Base-by-base conservation (phyloP, 2,329 filamentous ascomycete species). In the Ophiostoma piceae region DNA sequence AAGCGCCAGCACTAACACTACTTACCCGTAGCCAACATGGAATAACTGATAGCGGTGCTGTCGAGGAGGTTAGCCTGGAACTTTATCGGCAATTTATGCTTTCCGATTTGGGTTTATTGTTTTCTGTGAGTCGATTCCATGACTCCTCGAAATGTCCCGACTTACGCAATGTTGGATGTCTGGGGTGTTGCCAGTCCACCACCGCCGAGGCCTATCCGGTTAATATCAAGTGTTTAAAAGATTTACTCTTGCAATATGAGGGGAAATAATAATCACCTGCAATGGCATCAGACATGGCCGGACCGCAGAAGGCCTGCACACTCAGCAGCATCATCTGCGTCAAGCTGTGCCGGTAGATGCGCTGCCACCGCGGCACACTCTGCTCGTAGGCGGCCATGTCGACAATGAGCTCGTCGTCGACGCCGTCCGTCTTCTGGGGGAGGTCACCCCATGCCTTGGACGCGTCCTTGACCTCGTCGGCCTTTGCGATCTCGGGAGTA, bases 121-220 rank as follows among this genome's bases (percentile, higher is more conserved):
- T 14, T 41, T 14, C 2, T 41, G 11, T 14, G 39, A 41, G 39
- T 14, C 9, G 39, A 41, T 41, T 41, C 39, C 12, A 3, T 14
- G 9, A 41, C 39, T 41, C 39, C 39, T 57, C 16, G 51, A 26
- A n/a, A 3, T 26, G 3, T n/a, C 9, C 22, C 9, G n/a, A 57
- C 51, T 57, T 57, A 57, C 51, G 51, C 51, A 57, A 26, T 57
- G 22, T 57, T 57, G 9, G 51, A 57, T 57, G 51, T 57, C 51
- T 57, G 51, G 51, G 51, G 51, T 7, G 51, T 57, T 57, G 51
- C 51, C 51, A 57, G 51, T 57, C 51, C 51, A 57, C 51, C 51
- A 57, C 51, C 51, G 51, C 51, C 51, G 22, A 57, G 51, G 22
- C 51, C 51, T 57, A 57, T 14, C 51, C n/a, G 51, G 51, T 57